Conservation (phyloP, 495 filamentous ascomycete species). For the Patellaria atrata region DNA sequence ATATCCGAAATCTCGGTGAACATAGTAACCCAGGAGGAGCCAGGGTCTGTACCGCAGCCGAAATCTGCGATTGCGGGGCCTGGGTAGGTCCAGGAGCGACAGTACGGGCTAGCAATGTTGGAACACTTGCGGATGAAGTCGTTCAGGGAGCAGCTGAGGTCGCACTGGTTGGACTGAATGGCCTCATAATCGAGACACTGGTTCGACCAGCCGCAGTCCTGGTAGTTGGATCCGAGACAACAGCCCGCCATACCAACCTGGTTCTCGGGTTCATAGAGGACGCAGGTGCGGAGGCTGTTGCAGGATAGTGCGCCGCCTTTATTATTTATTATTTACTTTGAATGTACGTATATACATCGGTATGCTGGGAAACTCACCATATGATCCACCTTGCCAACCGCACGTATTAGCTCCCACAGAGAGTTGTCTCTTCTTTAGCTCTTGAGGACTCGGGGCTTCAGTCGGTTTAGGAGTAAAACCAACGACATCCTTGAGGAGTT, state of each 20-base stretch:
- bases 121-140: conserved; percentile 18
- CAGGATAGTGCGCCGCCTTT: neutral
- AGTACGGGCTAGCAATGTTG: conserved; percentile 8
- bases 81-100: conserved; percentile 18
- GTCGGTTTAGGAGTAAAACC: conserved; percentile 14
- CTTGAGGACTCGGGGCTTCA: conserved; percentile 10
- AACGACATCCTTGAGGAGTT: no score
- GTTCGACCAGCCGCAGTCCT: conserved; percentile 15
- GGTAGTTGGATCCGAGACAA: conserved; percentile 11
- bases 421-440: conserved; percentile 9
- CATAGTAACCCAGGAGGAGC: conserved; percentile 5
- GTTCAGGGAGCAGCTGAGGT: conserved; percentile 8
- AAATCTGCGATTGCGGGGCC: conserved; percentile 11
- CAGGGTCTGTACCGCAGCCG: conserved; percentile 7
- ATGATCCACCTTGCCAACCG: conserved; percentile 12
- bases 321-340: neutral
- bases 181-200: conserved; percentile 13
- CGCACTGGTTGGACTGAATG: conserved; percentile 4
- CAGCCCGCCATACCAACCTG: conserved; percentile 15
- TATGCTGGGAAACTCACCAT: conserved; percentile 2
- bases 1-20: conserved; percentile 3
- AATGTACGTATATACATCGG: neutral
- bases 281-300: conserved; percentile 14
- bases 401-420: conserved; percentile 13
- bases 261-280: conserved; percentile 6